These are phyloP conservation scores for Russula brevipes DNA, from an alignment of 768 basidiomycete genomes.

Conservation along the genomic window DNA sequence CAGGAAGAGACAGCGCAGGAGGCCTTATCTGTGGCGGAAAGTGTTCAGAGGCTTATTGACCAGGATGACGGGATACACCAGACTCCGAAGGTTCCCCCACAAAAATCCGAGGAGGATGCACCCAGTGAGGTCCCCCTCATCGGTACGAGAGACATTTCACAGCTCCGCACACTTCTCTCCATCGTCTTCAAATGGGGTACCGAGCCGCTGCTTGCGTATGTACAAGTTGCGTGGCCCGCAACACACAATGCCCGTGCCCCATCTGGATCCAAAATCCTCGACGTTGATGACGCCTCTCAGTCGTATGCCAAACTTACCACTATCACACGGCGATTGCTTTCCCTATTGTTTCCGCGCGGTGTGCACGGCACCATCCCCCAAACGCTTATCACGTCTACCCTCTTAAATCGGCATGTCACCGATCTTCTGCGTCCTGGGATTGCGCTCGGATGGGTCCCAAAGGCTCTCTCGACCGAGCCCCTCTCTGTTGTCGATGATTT, in stretches of 20 bases:
- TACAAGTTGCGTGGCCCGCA: conserved; percentile 40
- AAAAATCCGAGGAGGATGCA: not conserved
- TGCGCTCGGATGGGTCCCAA: conserved; percentile 70
- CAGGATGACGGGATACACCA: not conserved
- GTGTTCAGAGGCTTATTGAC: conserved; percentile 23
- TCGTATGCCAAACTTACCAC: conserved; percentile 43
- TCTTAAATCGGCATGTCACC: conserved; percentile 51
- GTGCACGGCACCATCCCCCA: conserved; percentile 44
- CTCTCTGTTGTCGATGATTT: conserved; percentile 41
- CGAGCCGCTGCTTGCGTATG: conserved; percentile 45
- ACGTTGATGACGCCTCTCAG: conserved; percentile 40
- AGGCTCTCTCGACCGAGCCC: conserved; percentile 38
- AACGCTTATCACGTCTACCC: conserved; percentile 54
- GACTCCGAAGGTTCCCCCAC: not conserved
- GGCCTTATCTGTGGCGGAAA: conserved; percentile 21
- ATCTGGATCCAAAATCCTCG: conserved; percentile 38
- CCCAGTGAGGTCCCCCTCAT: conserved; percentile 36
- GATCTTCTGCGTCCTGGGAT: conserved; percentile 59
- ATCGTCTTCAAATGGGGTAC: conserved; percentile 71
- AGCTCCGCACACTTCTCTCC: conserved; percentile 59
- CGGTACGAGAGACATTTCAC: conserved; percentile 61
- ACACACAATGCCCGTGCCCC: conserved; percentile 24
- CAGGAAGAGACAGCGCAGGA: conserved; percentile 21
- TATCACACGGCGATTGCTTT: conserved; percentile 42
- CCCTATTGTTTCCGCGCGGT: conserved; percentile 51